Conservation (phyloP, 257 asterid genomes). For the Fraxinus pennsylvanica region DNA sequence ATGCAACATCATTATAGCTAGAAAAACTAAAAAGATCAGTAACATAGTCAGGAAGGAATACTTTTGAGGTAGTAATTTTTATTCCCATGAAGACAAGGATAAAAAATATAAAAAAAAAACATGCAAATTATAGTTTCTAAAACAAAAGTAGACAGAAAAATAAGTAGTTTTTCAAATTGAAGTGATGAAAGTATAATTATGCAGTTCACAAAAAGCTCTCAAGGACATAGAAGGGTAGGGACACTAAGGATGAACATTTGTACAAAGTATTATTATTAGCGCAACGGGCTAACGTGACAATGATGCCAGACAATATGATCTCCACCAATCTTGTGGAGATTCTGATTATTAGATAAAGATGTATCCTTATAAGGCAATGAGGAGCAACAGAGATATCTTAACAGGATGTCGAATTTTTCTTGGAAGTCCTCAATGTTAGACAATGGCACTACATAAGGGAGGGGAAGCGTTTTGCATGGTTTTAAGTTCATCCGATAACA, state of each 20-base stretch:
- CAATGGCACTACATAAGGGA: not conserved
- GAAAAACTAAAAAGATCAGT: not conserved
- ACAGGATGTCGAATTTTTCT: not conserved
- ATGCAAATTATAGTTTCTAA: not conserved
- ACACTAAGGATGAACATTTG: not conserved
- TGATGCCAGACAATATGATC: not conserved
- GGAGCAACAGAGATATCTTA: not conserved
- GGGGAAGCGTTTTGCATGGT: not conserved
- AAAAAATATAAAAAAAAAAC: not conserved
- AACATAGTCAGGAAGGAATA: not conserved
- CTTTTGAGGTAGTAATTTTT: not conserved
- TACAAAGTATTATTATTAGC: not conserved
- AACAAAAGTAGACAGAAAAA: not conserved
- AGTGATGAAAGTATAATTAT: not conserved
- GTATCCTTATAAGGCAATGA: not conserved
- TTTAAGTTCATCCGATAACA: not conserved
- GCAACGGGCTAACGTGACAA: not conserved
- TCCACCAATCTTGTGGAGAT: not conserved
- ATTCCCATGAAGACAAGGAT: not conserved
- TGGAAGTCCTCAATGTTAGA: conserved; percentile 2
- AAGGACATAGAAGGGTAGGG: not conserved
- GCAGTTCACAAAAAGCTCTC: not conserved
- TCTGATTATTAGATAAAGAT: not conserved
- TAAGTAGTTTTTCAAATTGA: not conserved
- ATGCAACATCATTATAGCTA: not conserved